Conservation (phyloP, 176 grass and related monocot species). For the Oropetium thomaeum region DNA sequence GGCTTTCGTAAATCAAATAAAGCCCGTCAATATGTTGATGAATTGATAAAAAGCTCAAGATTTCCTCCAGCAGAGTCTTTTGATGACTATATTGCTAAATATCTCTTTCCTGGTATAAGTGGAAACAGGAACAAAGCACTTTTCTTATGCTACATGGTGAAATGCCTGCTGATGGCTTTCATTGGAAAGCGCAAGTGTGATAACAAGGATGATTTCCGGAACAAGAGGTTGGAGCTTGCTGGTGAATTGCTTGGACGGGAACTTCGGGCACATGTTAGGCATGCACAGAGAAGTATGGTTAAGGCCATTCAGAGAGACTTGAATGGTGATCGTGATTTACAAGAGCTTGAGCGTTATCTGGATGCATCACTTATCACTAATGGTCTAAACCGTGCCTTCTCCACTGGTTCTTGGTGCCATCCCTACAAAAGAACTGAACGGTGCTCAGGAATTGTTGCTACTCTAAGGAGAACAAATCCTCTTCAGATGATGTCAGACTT, state of each 20-base stretch:
- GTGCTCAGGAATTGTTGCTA: constrained; percentile 78
- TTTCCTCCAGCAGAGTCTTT: constrained; percentile 80
- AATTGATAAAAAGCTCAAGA: constrained; percentile 58
- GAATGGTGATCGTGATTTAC: constrained; percentile 68
- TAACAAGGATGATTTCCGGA: constrained; percentile 96
- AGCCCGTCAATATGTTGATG: constrained; percentile 66
- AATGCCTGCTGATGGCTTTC: constrained; percentile 77
- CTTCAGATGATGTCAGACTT: constrained; percentile 88
- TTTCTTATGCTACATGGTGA: constrained; percentile 94
- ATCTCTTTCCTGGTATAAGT: constrained; percentile 69
- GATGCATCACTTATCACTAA: constrained; percentile 89
- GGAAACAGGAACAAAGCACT: constrained; percentile 72
- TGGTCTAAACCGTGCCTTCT: constrained; percentile 81
- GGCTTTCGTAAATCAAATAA: constrained; percentile 58
- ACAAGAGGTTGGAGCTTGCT: constrained; percentile 80
- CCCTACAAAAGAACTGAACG: constrained; percentile 76
- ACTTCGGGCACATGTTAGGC: constrained; percentile 81
- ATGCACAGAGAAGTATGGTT: constrained; percentile 78
- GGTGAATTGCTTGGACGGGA: constrained; percentile 88
- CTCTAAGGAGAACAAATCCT: constrained; percentile 88
- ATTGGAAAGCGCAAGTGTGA: constrained; percentile 86
- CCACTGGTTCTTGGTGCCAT: constrained; percentile 94
- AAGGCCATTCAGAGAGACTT: constrained; percentile 93
- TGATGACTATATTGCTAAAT: constrained; percentile 76
- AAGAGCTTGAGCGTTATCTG: constrained; percentile 55